These are phyloP conservation scores for Aquilaria agallochum DNA, from an alignment of 441 rosid genomes.

Conservation along the genomic window DNA sequence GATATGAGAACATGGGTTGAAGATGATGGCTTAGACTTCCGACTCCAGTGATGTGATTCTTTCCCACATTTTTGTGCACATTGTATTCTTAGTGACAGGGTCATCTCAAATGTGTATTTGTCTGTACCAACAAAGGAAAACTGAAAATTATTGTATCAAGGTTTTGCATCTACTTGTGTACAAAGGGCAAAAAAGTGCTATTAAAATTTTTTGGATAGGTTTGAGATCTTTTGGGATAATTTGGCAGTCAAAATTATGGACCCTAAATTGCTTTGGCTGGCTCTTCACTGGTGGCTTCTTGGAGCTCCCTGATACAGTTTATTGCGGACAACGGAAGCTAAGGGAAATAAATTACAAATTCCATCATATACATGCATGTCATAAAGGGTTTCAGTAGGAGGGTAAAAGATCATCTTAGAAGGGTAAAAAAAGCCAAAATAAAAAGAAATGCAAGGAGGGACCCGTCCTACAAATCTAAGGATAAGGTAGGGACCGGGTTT, in stretches of 20 bases:
- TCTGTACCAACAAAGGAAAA: conserved; percentile 22
- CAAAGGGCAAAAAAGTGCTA: background rate
- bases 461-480: conserved; percentile 10
- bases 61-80: conserved; percentile 13
- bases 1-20: conserved; percentile 17
- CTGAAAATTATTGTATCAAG: conserved; percentile 27
- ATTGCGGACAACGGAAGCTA: background rate
- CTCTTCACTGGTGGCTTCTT: too few species aligned
- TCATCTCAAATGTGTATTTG: conserved; percentile 28
- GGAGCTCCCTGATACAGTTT: too few species aligned
- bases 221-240: too few species aligned
- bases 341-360: too few species aligned
- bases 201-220: too few species aligned
- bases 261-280: too few species aligned
- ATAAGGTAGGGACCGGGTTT: conserved; percentile 27
- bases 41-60: conserved; percentile 37
- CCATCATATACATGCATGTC: too few species aligned
- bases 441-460: background rate
- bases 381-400: too few species aligned
- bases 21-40: conserved; percentile 21
- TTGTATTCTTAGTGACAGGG: conserved; percentile 25
- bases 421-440: background rate
- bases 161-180: conserved; percentile 19
- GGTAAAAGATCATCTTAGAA: too few species aligned
- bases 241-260: too few species aligned